Evolutionary conservation across 2,329 filamentous ascomycete species (phyloP).

Genomic region (Pseudocercospora vitis): DNA sequence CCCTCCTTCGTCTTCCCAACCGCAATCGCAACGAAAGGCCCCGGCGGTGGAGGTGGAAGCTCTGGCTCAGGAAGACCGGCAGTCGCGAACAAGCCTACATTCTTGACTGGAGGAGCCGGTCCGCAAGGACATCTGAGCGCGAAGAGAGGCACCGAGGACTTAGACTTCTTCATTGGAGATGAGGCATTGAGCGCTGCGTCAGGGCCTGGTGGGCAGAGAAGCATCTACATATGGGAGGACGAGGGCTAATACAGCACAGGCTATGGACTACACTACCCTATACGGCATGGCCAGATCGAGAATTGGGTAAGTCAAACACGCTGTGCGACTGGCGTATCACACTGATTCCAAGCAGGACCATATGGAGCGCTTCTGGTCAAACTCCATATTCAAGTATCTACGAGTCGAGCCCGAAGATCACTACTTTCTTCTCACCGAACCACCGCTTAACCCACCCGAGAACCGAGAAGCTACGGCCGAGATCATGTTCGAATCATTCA

Average conservation of each 20-base stretch:
- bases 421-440: constrained; percentile 96
- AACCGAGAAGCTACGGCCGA: constrained; percentile 99
- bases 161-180: constrained; percentile 98
- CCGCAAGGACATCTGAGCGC: constrained; percentile 76
- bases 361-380: constrained; percentile 99
- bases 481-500: constrained; percentile 99
- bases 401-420: constrained; percentile 98
- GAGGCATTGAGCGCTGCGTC: constrained; percentile 82
- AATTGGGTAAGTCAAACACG: constrained; percentile 72
- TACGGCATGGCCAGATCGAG: constrained; percentile 96
- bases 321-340: too few species aligned
- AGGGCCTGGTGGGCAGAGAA: constrained; percentile 66
- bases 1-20: constrained; percentile 99
- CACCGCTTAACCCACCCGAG: constrained; percentile 96
- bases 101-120: constrained; percentile 86
- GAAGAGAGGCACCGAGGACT: constrained; percentile 94
- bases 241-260: constrained; percentile 51
- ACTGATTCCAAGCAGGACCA: constrained; percentile 67
- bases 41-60: constrained; percentile 60
- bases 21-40: constrained; percentile 91
- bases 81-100: constrained; percentile 92
- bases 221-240: background rate
- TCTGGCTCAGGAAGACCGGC: constrained; percentile 85
- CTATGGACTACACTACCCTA: constrained; percentile 96
- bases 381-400: constrained; percentile 99